A percentile compares a stretch with the other conserved stretches of the same genome.
These are phyloP conservation scores for Boletus barrowsii DNA, from an alignment of 768 basidiomycete genomes.

Conservation along the genomic window DNA sequence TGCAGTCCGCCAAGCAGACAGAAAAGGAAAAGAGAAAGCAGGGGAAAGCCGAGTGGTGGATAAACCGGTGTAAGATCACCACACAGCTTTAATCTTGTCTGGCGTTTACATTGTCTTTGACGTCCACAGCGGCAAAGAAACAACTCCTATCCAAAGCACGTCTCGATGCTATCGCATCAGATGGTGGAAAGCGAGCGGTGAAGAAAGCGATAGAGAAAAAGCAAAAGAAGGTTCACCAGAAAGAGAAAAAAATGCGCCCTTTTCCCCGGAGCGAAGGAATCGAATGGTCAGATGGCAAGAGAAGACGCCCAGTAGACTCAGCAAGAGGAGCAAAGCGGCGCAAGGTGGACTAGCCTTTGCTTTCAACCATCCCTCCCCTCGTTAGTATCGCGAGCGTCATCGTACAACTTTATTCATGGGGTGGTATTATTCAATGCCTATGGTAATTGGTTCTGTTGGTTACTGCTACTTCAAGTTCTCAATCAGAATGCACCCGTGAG, in stretches of 20 bases:
- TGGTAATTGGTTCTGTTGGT: slow-evolving; percentile 27
- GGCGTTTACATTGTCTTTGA: background rate
- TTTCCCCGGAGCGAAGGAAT: slow-evolving; percentile 36
- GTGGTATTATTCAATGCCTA: slow-evolving; percentile 28
- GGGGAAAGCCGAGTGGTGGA: slow-evolving; percentile 82
- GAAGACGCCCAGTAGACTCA: slow-evolving; percentile 15
- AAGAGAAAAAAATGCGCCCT: slow-evolving; percentile 85
- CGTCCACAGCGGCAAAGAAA: slow-evolving; percentile 67
- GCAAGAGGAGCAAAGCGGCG: slow-evolving; percentile 22
- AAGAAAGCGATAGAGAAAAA: slow-evolving; percentile 89
- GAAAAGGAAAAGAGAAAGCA: slow-evolving; percentile 59
- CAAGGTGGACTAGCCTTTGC: slow-evolving; percentile 9
- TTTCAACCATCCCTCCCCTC: background rate
- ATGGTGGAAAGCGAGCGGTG: slow-evolving; percentile 77
- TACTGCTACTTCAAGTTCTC: slow-evolving; percentile 28
- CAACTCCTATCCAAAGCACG: slow-evolving; percentile 68
- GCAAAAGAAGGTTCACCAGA: slow-evolving; percentile 81
- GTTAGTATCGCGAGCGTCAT: background rate
- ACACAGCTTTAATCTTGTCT: background rate
- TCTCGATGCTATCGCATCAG: slow-evolving; percentile 72
- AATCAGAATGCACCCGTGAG: slow-evolving; percentile 23
- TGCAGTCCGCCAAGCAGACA: slow-evolving; percentile 44
- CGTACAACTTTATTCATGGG: slow-evolving; percentile 1
- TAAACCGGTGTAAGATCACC: slow-evolving; percentile 68
- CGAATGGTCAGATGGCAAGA: slow-evolving; percentile 11